Percentiles rank a stretch among this genome's conserved stretches.
Evolutionary conservation across 2,329 filamentous ascomycete species (phyloP).

Genomic region (Periglandula ipomoeae): DNA sequence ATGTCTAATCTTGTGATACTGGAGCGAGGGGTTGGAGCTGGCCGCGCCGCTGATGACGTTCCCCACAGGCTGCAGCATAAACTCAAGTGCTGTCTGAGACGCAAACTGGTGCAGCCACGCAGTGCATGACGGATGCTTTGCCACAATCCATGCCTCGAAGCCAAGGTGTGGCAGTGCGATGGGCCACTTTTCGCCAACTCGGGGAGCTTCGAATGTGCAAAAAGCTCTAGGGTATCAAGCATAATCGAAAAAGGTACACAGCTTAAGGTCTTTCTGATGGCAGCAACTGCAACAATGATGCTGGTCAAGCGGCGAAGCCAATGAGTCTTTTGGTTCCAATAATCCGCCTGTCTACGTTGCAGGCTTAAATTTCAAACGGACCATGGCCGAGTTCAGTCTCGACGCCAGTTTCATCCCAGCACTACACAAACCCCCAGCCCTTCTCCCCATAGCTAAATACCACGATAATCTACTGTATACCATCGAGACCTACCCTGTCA

Average conservation of each 20-base stretch:
- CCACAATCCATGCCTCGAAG: no score
- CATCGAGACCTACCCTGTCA: slow-evolving; percentile 75
- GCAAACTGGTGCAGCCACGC: no score
- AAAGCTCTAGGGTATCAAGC: slow-evolving; percentile 1
- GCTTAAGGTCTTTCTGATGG: no score
- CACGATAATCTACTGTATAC: slow-evolving; percentile 73
- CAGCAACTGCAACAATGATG: not conserved
- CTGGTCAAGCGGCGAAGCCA: not conserved
- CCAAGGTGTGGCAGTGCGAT: not conserved
- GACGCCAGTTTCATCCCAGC: slow-evolving; percentile 62
- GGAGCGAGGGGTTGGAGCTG: slow-evolving; percentile 6
- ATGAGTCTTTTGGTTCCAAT: not conserved
- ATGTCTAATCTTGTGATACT: slow-evolving; percentile 3
- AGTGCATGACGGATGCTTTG: no score
- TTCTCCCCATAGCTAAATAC: slow-evolving; percentile 83
- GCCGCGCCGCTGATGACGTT: slow-evolving; percentile 25
- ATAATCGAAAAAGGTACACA: no score
- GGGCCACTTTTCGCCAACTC: not conserved
- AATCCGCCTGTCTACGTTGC: not conserved
- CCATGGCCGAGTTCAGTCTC: slow-evolving; percentile 49
- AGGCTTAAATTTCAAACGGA: not conserved
- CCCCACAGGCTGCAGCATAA: slow-evolving; percentile 20
- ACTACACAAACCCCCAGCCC: slow-evolving; percentile 72
- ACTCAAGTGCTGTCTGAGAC: no score
- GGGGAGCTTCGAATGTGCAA: not conserved